Base-by-base conservation (phyloP, 768 basidiomycete genomes). In the Cytidiella melzeri region DNA sequence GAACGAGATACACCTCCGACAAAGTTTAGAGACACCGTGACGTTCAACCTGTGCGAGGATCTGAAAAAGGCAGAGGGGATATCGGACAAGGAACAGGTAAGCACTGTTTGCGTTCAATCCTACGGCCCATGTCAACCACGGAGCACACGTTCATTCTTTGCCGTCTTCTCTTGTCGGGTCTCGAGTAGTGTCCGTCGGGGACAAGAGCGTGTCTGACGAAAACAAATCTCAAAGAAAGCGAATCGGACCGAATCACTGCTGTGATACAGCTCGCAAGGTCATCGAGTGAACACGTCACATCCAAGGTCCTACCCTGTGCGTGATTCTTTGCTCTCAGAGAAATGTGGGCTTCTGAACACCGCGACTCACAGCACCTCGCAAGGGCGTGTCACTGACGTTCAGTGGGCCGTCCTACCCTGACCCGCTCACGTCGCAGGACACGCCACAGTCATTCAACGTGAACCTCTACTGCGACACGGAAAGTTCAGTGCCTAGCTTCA, bases 161-260 rank as follows among this genome's bases (percentile, higher is more conserved):
- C 27, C 23, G 30, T 38, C 15, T 20, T 25, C 41, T 9, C 18
- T 27, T 23, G n/a, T 13, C 24, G 26, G 26, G 30, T 36, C 23
- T 10, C 19, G 21, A 20, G 26, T 57, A 92, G 89, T 92, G 89
- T 67, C 64, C 75, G 18, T 47, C 62, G 19, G 85, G 80, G 20
- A 87, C 87, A 42, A 73, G 83, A 57, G 86, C 81, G 43, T 94
- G 92, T 66, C 69, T 91, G 25, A 84, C 79, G 3, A 78, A 76
- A 57, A 75, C 72, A 27, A 90, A 91, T 58, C 57, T 69, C 56
- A 89, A 86, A 64, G 55, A 61, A 1, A 73, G 69, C 19, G 64
- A 71, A 36, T 47, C 69, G 2, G 83, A 87, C 55, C 76, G 87
- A 44, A 65, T 93, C 58, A 70, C 81, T 23, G 71, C 80, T 25